Percentiles rank a stretch among this genome's conserved stretches.
Evolutionary conservation across 306 rosid species (phyloP).

Genomic region (Senna tora): DNA sequence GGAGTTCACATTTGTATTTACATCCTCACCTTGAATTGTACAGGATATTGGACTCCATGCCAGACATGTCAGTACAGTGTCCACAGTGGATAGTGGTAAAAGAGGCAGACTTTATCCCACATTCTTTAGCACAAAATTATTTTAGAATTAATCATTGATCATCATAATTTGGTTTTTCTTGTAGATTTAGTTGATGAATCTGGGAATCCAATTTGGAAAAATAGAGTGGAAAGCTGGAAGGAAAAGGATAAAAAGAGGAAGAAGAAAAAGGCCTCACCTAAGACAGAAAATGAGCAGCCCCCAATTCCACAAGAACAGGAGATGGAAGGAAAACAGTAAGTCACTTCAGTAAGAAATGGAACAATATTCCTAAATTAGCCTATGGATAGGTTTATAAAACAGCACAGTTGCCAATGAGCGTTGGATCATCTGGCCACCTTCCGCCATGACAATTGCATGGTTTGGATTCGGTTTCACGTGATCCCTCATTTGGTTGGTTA

Average conservation of each 20-base stretch:
- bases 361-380: background rate
- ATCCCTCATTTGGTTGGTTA: too few species aligned
- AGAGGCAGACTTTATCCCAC: constrained; percentile 19
- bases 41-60: constrained; percentile 94
- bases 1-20: constrained; percentile 21
- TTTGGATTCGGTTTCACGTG: too few species aligned
- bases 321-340: constrained; percentile 82
- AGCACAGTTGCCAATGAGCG: too few species aligned
- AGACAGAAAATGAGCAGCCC: constrained; percentile 51
- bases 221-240: constrained; percentile 98
- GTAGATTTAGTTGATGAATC: constrained; percentile 79
- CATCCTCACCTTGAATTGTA: constrained; percentile 30
- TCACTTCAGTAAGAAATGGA: constrained; percentile 26
- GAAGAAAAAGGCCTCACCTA: constrained; percentile 70
- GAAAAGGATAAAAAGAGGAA: constrained; percentile 92
- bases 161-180: constrained; percentile 42
- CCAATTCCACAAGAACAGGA: constrained; percentile 80
- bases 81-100: constrained; percentile 91
- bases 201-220: constrained; percentile 99
- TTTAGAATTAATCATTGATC: constrained; percentile 10
- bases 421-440: too few species aligned
- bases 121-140: constrained; percentile 24
- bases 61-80: constrained; percentile 85
- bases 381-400: too few species aligned
- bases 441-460: too few species aligned